phyloP scores from a whole-genome alignment of 2,329 filamentous ascomycete genomes.

The Beauveria medogensis region DNA sequence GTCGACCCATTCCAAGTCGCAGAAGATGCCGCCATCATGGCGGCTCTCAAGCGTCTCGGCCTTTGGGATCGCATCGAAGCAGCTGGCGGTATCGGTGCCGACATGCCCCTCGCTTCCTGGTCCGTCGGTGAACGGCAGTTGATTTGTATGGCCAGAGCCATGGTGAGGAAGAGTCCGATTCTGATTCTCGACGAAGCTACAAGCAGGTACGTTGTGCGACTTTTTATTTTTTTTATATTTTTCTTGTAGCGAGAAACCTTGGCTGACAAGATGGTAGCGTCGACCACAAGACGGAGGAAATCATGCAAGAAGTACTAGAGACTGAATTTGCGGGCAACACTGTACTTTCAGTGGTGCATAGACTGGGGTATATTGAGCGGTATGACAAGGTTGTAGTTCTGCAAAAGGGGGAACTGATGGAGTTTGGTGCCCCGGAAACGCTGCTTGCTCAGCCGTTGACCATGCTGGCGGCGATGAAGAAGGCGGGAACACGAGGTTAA shows the following conservation, averaged over 20 bases:
- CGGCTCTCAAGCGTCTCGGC: constrained; percentile 35
- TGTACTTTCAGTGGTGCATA: constrained; percentile 36
- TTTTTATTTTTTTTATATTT: neutral
- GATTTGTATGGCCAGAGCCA: constrained; percentile 29
- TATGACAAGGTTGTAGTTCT: constrained; percentile 56
- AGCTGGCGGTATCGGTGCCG: constrained; percentile 29
- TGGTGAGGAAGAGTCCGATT: constrained; percentile 26
- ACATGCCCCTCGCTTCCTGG: constrained; percentile 22
- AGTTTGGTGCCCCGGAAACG: neutral
- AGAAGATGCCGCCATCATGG: constrained; percentile 32
- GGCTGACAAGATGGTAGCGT: constrained; percentile 17
- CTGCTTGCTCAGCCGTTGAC: neutral
- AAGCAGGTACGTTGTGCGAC: constrained; percentile 16
- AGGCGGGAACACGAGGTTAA: neutral
- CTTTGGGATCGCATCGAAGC: constrained; percentile 33
- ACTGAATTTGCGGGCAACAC: constrained; percentile 36
- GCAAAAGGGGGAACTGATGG: constrained; percentile 28
- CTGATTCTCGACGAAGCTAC: constrained; percentile 33
- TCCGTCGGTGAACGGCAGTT: constrained; percentile 39
- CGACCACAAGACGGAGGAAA: constrained; percentile 24
- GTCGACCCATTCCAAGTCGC: constrained; percentile 32
- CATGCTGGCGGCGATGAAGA: constrained; percentile 2
- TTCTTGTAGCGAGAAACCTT: neutral
- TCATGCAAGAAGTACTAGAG: constrained; percentile 25
- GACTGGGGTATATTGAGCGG: constrained; percentile 38